Evolutionary conservation across 2,329 filamentous ascomycete species (phyloP).

Genomic region (Fusarium transvaalense): DNA sequence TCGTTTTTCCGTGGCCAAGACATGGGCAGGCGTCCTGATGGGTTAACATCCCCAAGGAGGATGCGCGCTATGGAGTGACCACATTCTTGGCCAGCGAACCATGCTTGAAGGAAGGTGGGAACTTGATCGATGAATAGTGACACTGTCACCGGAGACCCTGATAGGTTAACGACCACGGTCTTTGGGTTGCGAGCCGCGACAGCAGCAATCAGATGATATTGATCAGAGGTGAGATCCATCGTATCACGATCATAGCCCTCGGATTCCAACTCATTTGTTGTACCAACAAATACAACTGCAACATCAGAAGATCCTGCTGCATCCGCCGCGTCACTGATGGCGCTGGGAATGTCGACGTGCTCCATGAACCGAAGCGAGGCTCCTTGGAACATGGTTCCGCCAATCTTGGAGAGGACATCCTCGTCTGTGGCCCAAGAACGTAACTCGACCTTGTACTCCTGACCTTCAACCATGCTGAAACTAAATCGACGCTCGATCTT

Average conservation of each 20-base stretch:
- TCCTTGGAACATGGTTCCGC: slow-evolving; percentile 14
- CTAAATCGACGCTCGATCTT: slow-evolving; percentile 15
- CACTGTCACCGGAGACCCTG: background rate
- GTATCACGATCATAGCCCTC: slow-evolving; percentile 18
- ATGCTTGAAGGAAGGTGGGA: background rate
- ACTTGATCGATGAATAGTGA: background rate
- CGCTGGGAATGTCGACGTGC: background rate
- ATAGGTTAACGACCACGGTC: background rate
- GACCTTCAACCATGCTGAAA: background rate
- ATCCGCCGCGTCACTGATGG: background rate
- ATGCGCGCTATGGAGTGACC: background rate
- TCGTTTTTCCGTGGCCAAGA: slow-evolving; percentile 13
- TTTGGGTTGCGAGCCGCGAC: background rate
- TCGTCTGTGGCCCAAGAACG: slow-evolving; percentile 17
- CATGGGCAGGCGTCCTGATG: background rate
- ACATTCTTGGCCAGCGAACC: slow-evolving; percentile 9
- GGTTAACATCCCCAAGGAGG: background rate
- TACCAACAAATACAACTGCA: background rate
- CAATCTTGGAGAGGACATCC: background rate
- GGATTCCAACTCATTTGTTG: slow-evolving; percentile 15
- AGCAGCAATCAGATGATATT: background rate
- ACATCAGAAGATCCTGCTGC: background rate
- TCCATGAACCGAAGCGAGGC: slow-evolving; percentile 16
- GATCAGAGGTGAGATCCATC: slow-evolving; percentile 5
- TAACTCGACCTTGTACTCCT: background rate